These are phyloP conservation scores for Ophiostoma himal-ulmi DNA, from an alignment of 2,329 filamentous ascomycete genomes.

Conservation along the genomic window DNA sequence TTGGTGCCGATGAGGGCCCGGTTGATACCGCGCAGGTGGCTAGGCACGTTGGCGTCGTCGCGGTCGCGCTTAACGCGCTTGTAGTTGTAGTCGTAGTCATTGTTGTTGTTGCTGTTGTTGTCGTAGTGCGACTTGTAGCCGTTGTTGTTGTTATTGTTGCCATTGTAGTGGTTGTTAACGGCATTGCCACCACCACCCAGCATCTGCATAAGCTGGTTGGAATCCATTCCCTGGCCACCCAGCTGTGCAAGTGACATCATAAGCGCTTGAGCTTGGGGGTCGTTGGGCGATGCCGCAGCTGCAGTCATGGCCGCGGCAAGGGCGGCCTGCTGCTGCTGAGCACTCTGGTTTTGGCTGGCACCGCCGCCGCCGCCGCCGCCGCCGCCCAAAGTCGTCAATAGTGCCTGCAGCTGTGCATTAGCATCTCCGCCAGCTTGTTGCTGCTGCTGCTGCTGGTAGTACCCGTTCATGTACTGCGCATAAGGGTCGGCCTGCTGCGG, in stretches of 20 bases:
- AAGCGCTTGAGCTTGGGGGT: constrained; percentile 16
- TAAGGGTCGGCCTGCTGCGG: constrained; percentile 29
- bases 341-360: constrained; percentile 6
- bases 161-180: constrained; percentile 13
- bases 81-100: not conserved
- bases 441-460: constrained; percentile 27
- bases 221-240: constrained; percentile 4
- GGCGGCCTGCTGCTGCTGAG: constrained; percentile 25
- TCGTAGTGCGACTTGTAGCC: not conserved
- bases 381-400: constrained; percentile 24
- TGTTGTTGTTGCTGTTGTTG: not conserved
- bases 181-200: constrained; percentile 14
- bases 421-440: constrained; percentile 21
- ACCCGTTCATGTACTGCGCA: constrained; percentile 36
- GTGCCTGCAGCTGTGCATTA: constrained; percentile 26
- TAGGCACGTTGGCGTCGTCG: constrained; percentile 33
- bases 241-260: constrained; percentile 24
- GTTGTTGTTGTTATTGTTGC: not conserved
- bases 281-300: constrained; percentile 12
- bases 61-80: constrained; percentile 24
- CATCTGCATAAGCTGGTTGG: not conserved
- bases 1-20: constrained; percentile 59
- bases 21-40: constrained; percentile 44
- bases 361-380: constrained; percentile 1
- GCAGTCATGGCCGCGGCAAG: constrained; percentile 21